phyloP scores from a whole-genome alignment of 352 stramenopile genomes.

The Globisporangium middletonii region DNA sequence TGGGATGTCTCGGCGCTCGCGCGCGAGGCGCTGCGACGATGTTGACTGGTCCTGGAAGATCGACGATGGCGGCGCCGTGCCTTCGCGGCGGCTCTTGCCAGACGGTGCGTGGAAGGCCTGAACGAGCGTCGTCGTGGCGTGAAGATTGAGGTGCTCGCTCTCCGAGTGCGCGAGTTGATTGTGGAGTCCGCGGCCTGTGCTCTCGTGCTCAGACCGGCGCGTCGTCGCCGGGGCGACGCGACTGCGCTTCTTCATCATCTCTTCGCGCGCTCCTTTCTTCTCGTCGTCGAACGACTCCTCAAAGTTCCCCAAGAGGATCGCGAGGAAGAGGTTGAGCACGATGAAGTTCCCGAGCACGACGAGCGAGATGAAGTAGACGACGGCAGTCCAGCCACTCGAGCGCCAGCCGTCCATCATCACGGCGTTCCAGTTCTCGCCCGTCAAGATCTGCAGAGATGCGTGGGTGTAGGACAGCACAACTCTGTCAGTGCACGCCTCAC shows the following conservation, averaged over 20 bases:
- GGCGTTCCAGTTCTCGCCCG: constrained; percentile 90
- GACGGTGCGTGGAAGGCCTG: constrained; percentile 4
- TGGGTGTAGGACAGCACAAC: neutral
- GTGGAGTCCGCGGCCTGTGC: neutral
- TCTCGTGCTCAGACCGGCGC: constrained; percentile 7
- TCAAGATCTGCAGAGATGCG: constrained; percentile 63
- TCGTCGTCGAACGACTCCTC: constrained; percentile 61
- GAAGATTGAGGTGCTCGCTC: neutral
- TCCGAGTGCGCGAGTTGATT: neutral
- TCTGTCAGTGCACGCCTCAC: too few relatives aligned
- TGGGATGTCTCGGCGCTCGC: constrained; percentile 8
- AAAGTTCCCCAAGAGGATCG: constrained; percentile 89
- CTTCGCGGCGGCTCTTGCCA: constrained; percentile 19
- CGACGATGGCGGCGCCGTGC: constrained; percentile 11
- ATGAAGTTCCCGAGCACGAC: constrained; percentile 88
- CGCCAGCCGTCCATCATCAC: constrained; percentile 88
- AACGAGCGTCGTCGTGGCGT: neutral
- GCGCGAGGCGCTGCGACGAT: neutral
- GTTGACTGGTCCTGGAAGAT: constrained; percentile 27
- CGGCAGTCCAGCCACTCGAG: constrained; percentile 43
- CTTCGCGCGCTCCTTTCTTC: constrained; percentile 28
- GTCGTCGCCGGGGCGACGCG: constrained; percentile 20
- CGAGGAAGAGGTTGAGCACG: constrained; percentile 90
- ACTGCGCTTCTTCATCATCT: constrained; percentile 29
- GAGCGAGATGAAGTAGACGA: constrained; percentile 80